Percentiles rank a stretch among this genome's conserved stretches.
phyloP scores from a whole-genome alignment of 331 rosid genomes.

The Rosa hybrid region DNA sequence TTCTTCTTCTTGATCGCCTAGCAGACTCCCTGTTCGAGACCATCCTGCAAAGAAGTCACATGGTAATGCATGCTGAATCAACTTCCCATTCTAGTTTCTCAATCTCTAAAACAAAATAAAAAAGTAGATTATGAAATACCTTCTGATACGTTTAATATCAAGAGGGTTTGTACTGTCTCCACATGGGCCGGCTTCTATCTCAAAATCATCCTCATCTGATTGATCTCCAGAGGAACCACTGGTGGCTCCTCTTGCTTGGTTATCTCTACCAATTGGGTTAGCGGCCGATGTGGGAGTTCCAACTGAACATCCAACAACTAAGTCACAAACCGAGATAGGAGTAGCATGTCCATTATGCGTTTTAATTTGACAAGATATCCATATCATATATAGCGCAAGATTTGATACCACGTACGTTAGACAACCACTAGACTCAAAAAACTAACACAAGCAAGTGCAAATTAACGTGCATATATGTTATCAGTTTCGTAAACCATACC shows the following conservation, averaged over 20 bases:
- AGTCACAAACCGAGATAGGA: not conserved
- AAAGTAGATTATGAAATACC: constrained; percentile 37
- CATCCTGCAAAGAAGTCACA: constrained; percentile 50
- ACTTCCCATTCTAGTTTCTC: not conserved
- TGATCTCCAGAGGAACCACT: constrained; percentile 78
- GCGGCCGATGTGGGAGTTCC: constrained; percentile 75
- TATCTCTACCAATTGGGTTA: constrained; percentile 45
- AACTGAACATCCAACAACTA: constrained; percentile 37
- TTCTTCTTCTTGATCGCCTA: constrained; percentile 80
- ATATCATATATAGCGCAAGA: too few species aligned
- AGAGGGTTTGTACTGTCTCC: constrained; percentile 60
- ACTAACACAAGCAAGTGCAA: not conserved
- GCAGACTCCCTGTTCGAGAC: constrained; percentile 85
- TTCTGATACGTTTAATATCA: constrained; percentile 58
- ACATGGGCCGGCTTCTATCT: constrained; percentile 59
- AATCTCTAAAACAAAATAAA: not conserved
- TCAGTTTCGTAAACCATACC: constrained; percentile 17
- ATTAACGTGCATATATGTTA: not conserved
- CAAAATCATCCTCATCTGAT: constrained; percentile 72
- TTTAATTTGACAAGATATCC: not conserved
- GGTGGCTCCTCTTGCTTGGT: constrained; percentile 51
- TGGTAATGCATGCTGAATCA: not conserved
- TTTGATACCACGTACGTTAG: not conserved
- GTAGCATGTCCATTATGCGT: not conserved
- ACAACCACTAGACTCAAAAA: not conserved